A percentile compares a stretch with the other conserved stretches of the same genome.
Evolutionary conservation across 331 rosid genomes (phyloP).

Genomic region (Erythrophleum ivorense): DNA sequence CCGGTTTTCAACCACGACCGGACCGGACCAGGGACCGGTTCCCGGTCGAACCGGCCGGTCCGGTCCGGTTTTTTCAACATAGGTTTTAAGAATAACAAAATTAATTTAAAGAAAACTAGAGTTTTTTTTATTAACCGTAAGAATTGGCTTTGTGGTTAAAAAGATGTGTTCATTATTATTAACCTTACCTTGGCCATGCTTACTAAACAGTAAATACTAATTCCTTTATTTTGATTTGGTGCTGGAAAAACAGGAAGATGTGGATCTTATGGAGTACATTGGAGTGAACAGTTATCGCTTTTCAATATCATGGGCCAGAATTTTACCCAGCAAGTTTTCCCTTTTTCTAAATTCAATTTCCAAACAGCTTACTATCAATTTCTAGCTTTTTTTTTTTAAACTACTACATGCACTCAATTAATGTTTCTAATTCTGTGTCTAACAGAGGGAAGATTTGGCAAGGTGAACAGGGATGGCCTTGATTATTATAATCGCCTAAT

Average conservation of each 20-base stretch:
- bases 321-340: slow-evolving; percentile 50
- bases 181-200: no score
- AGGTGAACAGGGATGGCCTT: slow-evolving; percentile 54
- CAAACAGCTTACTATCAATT: background rate
- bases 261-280: slow-evolving; percentile 47
- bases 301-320: slow-evolving; percentile 69
- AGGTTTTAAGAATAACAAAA: no score
- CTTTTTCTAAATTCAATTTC: background rate
- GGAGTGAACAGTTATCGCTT: slow-evolving; percentile 56
- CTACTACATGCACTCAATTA: background rate
- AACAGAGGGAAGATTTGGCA: slow-evolving; percentile 62
- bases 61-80: no score
- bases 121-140: no score
- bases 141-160: no score
- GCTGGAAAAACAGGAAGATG: slow-evolving; percentile 51
- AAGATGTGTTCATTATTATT: no score
- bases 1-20: no score
- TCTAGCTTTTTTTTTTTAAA: background rate
- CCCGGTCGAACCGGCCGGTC: no score
- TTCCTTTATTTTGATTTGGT: background rate
- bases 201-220: background rate
- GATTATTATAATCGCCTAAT: slow-evolving; percentile 52
- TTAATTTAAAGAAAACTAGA: no score
- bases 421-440: background rate
- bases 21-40: no score